Base-by-base conservation (phyloP, 768 basidiomycete genomes). In the Tylopilus sp. region DNA sequence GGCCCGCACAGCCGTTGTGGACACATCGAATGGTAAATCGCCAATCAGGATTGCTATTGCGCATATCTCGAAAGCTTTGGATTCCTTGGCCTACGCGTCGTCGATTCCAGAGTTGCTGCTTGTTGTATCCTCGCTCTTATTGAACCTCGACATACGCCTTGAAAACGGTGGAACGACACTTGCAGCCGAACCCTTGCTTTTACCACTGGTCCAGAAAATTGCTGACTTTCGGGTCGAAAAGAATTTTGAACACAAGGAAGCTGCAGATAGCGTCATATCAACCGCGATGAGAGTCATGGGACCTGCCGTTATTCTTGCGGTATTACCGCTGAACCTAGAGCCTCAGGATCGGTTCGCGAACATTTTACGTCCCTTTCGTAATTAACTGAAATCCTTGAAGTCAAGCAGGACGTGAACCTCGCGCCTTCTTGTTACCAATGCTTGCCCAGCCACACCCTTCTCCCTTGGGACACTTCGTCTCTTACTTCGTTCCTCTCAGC, bases 401-500 rank as follows among this genome's bases (percentile, higher is more conserved):
- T 15, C 73, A 80, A 71, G 75, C 81, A n/a, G 84, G 85, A 42
- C 76, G 75, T 31, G 90, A 92, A 58, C 93, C 95, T 12, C 85
- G 91, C 45, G 97, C 95, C 12, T 97, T 88, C 74, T 77, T 99
- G 38, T 79, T 99, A 6, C 94, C 97, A 3, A 77, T 98, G 48
- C 81, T 99, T 45, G 69, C 85, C 12, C 82, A 90, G 26, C 80
- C 86, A 3, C 88, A 98, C 66, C 78, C 86, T 2, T 88, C 95
- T 3, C 86, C 85, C 1, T 74, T 98, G 42, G 71, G 73, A 1
- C 95, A 95, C 72, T 99, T 98, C 62, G 78, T 91, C 30, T 79
- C 81, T 3, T 91, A 90, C 68, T 98, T 98, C 59, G 88, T 98
- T 8, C 95, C 95, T 17, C 71, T 98, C 44, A 97, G 94, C 43